Conservation (phyloP, 257 asterid species). For the Penstemon eatonii region DNA sequence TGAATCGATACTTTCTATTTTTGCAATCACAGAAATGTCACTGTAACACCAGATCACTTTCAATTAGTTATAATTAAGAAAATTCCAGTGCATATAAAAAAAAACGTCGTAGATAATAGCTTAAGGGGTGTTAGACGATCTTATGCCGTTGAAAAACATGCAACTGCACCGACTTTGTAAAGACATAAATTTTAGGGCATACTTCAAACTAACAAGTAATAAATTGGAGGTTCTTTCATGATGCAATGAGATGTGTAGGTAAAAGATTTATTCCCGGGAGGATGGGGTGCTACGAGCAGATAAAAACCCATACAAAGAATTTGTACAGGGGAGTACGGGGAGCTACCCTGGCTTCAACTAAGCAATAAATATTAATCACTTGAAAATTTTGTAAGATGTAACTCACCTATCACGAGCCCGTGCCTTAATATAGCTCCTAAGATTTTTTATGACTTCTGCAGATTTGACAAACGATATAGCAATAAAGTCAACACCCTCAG, state of each 20-base stretch:
- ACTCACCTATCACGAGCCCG: constrained; percentile 90
- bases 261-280: too few relatives aligned
- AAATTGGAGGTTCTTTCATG: constrained; percentile 2
- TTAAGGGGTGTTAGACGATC: background rate
- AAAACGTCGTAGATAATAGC: background rate
- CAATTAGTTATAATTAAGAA: constrained; percentile 2
- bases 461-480: constrained; percentile 99
- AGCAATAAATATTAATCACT: constrained; percentile 3
- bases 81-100: background rate
- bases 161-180: background rate
- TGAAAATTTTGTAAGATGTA: constrained; percentile 7
- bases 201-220: constrained; percentile 3
- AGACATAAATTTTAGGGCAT: background rate
- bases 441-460: constrained; percentile 94
- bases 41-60: constrained; percentile 46
- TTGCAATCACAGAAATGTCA: constrained; percentile 84
- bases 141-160: constrained; percentile 2
- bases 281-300: background rate
- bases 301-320: background rate
- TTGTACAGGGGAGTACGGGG: constrained; percentile 1
- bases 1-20: constrained; percentile 96
- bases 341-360: background rate
- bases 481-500: constrained; percentile 95
- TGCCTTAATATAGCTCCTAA: constrained; percentile 91
- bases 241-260: background rate